Base-by-base conservation (phyloP, 1,284 basidiomycete genomes). In the Apiotrichum brassicae region DNA sequence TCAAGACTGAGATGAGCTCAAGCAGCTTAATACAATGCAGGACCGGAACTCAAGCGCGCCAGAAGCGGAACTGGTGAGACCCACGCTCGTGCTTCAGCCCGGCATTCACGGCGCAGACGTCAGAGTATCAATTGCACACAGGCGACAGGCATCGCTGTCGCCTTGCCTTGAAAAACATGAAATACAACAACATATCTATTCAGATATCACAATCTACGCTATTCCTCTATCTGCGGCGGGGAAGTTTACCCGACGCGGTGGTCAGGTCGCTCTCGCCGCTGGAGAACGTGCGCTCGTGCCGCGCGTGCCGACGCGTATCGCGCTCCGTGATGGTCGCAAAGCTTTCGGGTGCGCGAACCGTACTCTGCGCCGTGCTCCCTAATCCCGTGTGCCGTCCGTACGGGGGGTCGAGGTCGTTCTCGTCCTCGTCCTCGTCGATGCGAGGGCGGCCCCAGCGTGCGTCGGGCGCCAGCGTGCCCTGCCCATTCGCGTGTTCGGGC, bases 371-470 rank as follows among this genome's bases (percentile, higher is more conserved):
- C 6, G 46, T 59, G 14, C 47, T 33, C 6, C 33, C 32, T 3
- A n/a, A 14, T 30, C 43, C 37, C 12, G 11, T 3, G 24, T 8
- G 4, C 24, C 26, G 14, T 6, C 39, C 25, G 25, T 11, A 14
- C 25, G 18, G 3, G 30, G 6, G n/a, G 12, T 20, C 20, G 25
- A 16, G 32, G 14, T 43, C 13, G 19, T 14, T 60, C 6, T 62
- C 62, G 9, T 65, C 65, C 26, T 65, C 65, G 39, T 64, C 66
- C 40, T 65, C 64, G 25, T 61, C 60, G 11, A 61, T 55, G 3
- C 56, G 38, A 2, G 56, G 57, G 34, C 54, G 45, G 18, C 57
- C 58, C 59, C 57, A 59, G 5, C 55, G 54, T 11, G 47, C 34
- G 33, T 51, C 37, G 8, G 53, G 43, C 20, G 28, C 36, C 20